Evolutionary conservation across 1,284 basidiomycete species (phyloP).

Genomic region (Grifola frondosa): DNA sequence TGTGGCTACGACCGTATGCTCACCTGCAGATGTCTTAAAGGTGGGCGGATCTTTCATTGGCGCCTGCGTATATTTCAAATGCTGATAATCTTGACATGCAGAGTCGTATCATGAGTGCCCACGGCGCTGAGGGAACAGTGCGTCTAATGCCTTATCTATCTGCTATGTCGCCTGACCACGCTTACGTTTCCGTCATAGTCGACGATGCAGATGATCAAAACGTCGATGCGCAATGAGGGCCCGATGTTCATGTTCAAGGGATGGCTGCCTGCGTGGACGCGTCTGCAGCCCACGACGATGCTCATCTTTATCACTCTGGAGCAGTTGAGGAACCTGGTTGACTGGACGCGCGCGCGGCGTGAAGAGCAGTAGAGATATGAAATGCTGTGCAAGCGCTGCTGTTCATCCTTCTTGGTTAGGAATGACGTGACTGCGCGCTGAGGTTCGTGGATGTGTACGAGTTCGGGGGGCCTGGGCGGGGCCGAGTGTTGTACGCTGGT

Average conservation of each 20-base stretch:
- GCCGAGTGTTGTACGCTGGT: too few relatives aligned
- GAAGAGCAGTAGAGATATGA: not conserved
- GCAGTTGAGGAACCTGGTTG: slow-evolving; percentile 67
- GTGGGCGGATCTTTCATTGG: slow-evolving; percentile 37
- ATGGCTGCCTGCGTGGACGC: slow-evolving; percentile 83
- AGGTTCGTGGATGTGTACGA: not conserved
- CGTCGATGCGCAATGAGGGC: slow-evolving; percentile 78
- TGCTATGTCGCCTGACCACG: not conserved
- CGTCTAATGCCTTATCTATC: slow-evolving; percentile 27
- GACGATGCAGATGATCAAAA: slow-evolving; percentile 68
- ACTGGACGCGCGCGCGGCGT: slow-evolving; percentile 38
- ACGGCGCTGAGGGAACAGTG: slow-evolving; percentile 74
- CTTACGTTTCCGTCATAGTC: slow-evolving; percentile 42
- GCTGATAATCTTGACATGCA: slow-evolving; percentile 22
- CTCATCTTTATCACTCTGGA: slow-evolving; percentile 84
- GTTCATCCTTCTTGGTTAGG: too few relatives aligned
- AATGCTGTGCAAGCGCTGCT: not conserved
- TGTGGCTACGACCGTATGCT: slow-evolving; percentile 91
- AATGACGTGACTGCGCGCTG: too few relatives aligned
- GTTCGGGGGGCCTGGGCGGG: not conserved
- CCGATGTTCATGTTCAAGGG: slow-evolving; percentile 92
- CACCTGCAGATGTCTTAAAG: slow-evolving; percentile 90
- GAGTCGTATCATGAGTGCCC: slow-evolving; percentile 89
- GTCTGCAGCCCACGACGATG: slow-evolving; percentile 83
- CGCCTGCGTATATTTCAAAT: too few relatives aligned